phyloP scores from a whole-genome alignment of 192 early-diverging fungal species.

The Podila clonocystis region DNA sequence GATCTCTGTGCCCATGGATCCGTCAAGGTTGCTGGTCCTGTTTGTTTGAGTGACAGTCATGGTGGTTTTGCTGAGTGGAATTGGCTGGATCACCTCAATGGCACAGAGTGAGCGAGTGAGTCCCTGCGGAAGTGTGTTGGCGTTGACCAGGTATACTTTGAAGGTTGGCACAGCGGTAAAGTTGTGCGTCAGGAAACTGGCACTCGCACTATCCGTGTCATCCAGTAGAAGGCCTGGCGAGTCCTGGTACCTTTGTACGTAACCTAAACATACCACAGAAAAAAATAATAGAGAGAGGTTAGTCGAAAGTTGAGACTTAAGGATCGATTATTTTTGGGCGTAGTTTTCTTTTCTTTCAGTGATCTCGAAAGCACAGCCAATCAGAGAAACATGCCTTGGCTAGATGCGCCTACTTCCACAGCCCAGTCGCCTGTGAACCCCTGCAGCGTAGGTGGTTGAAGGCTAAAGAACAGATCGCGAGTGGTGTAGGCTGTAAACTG shows the following conservation, averaged over 20 bases:
- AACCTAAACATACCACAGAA: conserved; percentile 7
- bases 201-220: conserved; percentile 49
- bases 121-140: conserved; percentile 26
- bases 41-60: conserved; percentile 50
- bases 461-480: conserved; percentile 44
- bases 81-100: conserved; percentile 42
- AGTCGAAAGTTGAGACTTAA: background rate
- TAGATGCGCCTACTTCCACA: conserved; percentile 47
- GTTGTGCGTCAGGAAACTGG: conserved; percentile 47
- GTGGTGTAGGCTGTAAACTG: conserved; percentile 37
- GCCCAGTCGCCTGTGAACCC: conserved; percentile 43
- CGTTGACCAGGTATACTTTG: conserved; percentile 25
- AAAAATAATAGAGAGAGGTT: background rate
- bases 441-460: conserved; percentile 15
- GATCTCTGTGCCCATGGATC: conserved; percentile 36
- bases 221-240: conserved; percentile 41
- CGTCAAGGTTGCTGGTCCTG: conserved; percentile 44
- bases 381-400: conserved; percentile 28
- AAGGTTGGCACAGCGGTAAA: conserved; percentile 36
- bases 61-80: conserved; percentile 35
- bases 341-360: background rate
- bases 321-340: background rate
- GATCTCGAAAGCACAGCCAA: background rate
- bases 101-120: conserved; percentile 62
- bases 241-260: conserved; percentile 21